A percentile compares a stretch with the other conserved stretches of the same genome.
Conservation (phyloP, 805 yeast genomes). For the Komagataella kurtzmanii region DNA sequence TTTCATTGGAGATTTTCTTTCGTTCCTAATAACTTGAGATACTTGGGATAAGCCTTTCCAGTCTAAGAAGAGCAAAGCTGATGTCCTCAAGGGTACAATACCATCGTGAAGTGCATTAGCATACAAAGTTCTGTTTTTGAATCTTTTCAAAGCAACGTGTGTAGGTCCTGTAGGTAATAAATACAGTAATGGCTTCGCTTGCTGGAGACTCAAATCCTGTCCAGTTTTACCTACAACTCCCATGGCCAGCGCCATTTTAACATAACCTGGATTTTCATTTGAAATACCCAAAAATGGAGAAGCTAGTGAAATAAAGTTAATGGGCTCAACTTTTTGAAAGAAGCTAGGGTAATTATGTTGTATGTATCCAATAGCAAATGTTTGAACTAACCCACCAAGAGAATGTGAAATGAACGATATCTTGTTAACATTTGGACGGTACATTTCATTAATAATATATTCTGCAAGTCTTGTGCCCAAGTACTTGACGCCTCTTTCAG, state of each 20-base stretch:
- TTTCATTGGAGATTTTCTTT: slow-evolving; percentile 3
- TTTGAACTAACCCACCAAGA: slow-evolving; percentile 83
- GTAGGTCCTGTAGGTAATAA: slow-evolving; percentile 70
- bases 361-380: slow-evolving; percentile 80
- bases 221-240: slow-evolving; percentile 94
- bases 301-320: slow-evolving; percentile 73
- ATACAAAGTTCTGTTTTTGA: slow-evolving; percentile 65
- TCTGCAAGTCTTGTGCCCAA: slow-evolving; percentile 74
- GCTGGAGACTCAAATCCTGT: slow-evolving; percentile 64
- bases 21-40: slow-evolving; percentile 15
- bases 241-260: slow-evolving; percentile 70
- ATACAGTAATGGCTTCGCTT: slow-evolving; percentile 52
- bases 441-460: slow-evolving; percentile 44
- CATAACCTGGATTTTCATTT: slow-evolving; percentile 77
- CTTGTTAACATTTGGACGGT: slow-evolving; percentile 34
- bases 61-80: slow-evolving; percentile 75
- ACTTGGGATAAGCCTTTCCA: slow-evolving; percentile 62
- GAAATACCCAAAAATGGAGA: slow-evolving; percentile 83
- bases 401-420: slow-evolving; percentile 91
- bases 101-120: slow-evolving; percentile 92
- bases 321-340: slow-evolving; percentile 53
- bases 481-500: slow-evolving; percentile 79
- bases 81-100: slow-evolving; percentile 85
- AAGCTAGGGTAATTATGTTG: slow-evolving; percentile 56
- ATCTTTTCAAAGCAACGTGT: slow-evolving; percentile 43